Evolutionary conservation across 495 filamentous ascomycete genomes (phyloP).

Genomic region (Talaromyces stipitatus): DNA sequence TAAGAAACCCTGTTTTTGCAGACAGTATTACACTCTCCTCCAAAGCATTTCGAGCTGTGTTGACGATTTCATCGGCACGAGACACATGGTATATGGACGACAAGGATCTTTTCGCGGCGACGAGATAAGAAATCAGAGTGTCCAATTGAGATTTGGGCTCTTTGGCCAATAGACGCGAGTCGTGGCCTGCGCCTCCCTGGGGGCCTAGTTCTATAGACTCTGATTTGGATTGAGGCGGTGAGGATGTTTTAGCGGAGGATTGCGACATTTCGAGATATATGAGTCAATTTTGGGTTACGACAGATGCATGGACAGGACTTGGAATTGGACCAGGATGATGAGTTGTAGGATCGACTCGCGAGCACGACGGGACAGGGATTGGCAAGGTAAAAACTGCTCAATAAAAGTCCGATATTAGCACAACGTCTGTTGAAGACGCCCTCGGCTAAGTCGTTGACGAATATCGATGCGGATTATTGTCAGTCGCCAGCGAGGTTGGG

Average conservation of each 20-base stretch:
- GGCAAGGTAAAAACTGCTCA: neutral
- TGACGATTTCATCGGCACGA: conserved; percentile 83
- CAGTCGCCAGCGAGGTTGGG: neutral
- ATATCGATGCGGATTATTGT: neutral
- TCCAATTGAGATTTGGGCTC: conserved; percentile 45
- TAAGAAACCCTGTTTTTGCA: conserved; percentile 71
- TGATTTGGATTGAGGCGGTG: neutral
- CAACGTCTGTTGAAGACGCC: neutral
- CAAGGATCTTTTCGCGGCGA: conserved; percentile 84
- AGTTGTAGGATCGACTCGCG: neutral
- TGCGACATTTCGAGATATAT: conserved; percentile 3
- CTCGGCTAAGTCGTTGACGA: neutral
- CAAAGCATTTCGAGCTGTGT: conserved; percentile 61
- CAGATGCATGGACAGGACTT: neutral
- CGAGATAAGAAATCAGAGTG: conserved; percentile 69
- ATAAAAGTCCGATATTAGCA: neutral
- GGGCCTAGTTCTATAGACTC: neutral
- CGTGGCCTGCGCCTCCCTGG: neutral
- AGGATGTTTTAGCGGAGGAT: neutral
- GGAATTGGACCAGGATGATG: neutral
- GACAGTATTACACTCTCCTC: conserved; percentile 73
- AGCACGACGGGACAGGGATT: neutral
- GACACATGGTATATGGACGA: conserved; percentile 78
- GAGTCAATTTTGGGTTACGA: neutral
- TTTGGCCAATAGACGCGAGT: conserved; percentile 1